Base-by-base conservation (phyloP, 805 yeast species). In the Debaryomyces tyrocola region DNA sequence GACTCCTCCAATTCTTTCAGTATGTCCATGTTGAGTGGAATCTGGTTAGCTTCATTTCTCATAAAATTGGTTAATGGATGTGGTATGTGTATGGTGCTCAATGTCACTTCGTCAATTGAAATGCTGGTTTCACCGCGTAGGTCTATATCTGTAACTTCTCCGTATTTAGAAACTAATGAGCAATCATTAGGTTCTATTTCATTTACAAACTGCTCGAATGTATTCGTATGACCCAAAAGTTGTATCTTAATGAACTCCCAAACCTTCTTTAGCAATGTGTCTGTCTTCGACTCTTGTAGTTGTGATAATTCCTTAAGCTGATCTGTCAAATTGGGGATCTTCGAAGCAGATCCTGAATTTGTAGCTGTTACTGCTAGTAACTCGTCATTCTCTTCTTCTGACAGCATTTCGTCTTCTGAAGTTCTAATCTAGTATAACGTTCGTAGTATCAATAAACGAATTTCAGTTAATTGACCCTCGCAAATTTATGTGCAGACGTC, bases 161-260 rank as follows among this genome's bases (percentile, higher is more conserved):
- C 62, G 59, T 69, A 80, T 56, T 79, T 80, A 20, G 80, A 74
- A 18, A 78, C 68, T 17, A 80, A 64, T 3, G 83, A 73, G 52
- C 82, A 76, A 58, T 80, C 85, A 58, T 74, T 80, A 8, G 84
- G 81, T 51, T 79, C 81, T 17, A 68, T 44, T 3, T 57, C 50
- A 15, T 71, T 36, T 1, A 80, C 70, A 42, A 57, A 61, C 45
- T 64, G 54, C 46, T 80, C 85, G 47, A 80, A 75, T 12, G 62
- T 41, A 47, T 71, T 70, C 6, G 40, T 44, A 12, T 51, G 42
- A 2, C 62, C 54, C 11, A 60, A 45, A 10, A 67, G 9, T 4
- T 54, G 58, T 7, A 63, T 51, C 45, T 57, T 62, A 21, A 60
- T 12, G 44, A 62, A 70, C 48, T 66, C 62, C 43, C 50, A 48